Evolutionary conservation across 768 basidiomycete genomes (phyloP), one percentile per base, ranked within the genome.

Genomic region (Galerina sulciceps): DNA sequence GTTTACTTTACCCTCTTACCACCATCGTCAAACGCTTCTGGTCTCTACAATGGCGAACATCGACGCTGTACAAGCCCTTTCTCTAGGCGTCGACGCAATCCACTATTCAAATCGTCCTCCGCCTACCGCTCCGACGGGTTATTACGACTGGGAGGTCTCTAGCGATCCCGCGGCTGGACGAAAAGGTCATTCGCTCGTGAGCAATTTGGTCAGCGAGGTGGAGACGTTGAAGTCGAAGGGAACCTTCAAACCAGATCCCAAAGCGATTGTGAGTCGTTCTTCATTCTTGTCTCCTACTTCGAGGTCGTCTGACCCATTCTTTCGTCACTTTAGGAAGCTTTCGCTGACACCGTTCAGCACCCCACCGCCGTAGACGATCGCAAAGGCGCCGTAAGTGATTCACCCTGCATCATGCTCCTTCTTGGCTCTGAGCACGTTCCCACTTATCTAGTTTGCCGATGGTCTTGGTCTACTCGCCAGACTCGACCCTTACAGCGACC

Each of bases 131-230:
- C 62, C 62, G 14, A 63, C 62, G 41, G 62, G 62, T 13, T 63
- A 59, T 40, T 63, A 63, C 20, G 58, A 63, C 51, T 63, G 58
- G 55, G 58, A 63, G 44, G 59, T 63, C 11, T 59, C 62, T 4
- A 56, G 51, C 14, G 51, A 56, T 22, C 55, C 62, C 34, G 58
- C 44, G 10, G 43, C 55, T 10, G 52, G 48, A 9, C 38, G 26
- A 10, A 22, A 59, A 45, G 62, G 58, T 4, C 62, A 59, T 31
- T 59, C 62, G 26, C 13, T 52, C 6, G 43, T 58, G 6, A 22
- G 49, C 42, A 58, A 58, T 40, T 17, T 52, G 6, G 10, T 58
- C 14, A 44, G n/a, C 13, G 22, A 52, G 44, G 55, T 43, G 4
- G 55, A 63, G 35, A 43, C 23, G 20, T 57, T 63, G 15, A 49